Base-by-base conservation (phyloP, 2,329 filamentous ascomycete genomes). In the Ceratocystis alfenasii region DNA sequence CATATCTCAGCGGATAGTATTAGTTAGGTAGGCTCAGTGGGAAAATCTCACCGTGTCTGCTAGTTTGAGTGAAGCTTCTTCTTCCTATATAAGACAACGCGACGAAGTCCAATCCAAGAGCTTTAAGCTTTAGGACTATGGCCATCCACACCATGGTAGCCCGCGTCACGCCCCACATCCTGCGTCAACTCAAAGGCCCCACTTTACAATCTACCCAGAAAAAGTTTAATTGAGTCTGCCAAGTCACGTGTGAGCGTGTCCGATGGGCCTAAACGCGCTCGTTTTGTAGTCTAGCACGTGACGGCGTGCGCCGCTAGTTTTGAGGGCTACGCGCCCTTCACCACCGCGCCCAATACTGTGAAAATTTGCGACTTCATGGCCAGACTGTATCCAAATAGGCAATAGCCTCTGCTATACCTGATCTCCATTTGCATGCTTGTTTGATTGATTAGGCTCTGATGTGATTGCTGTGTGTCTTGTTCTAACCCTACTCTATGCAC, bases 121-220 rank as follows among this genome's bases (percentile, higher is more conserved):
- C 36, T 41, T 53, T 10, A 59, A 59, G 55, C 55, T 59, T 59
- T 30, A n/a, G 8, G 48, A 30, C 55, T 10, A 30, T 20, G 28
- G 36, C 36, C 36, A 41, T 41, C 12, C 36, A 41, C 10, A 41
- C 55, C n/a, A 36, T 59, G 55, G 55, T n/a, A 36, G 33, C 55
- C 55, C 25, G 28, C 20, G 22, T 15, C 10, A 57, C 30, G 53
- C 53, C 53, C 53, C 53, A 57, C 53, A 57, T 53, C 48, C n/a
- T n/a, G 10, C 28, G 53, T 15, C 17, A 30, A 17, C 4, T 17
- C 28, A 30, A 30, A 36, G 10, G 53, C 15, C 28, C 48, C 48
- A 53, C 48, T 53, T 53, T 41, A 41, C 36, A 41, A 53, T 53
- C 8, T 53, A 53, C 48, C 48, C 55, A 59, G 28, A 59, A 59